A percentile compares a stretch with the other conserved stretches of the same genome.
Conservation (phyloP, 495 filamentous ascomycete genomes). For the Penicillium manginii region DNA sequence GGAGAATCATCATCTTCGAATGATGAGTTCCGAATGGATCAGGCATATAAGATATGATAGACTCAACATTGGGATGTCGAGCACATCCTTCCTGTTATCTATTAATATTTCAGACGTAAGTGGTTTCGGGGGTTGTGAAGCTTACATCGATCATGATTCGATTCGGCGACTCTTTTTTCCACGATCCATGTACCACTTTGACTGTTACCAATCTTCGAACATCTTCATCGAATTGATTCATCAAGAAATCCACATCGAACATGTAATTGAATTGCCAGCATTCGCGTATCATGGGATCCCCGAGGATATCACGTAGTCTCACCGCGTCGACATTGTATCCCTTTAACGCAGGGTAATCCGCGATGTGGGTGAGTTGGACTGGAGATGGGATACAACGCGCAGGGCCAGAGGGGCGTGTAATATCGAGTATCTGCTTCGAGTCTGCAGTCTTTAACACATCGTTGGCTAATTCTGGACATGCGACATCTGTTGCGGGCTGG, state of each 20-base stretch:
- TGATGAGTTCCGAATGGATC: constrained; percentile 89
- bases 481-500: not conserved
- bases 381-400: constrained; percentile 57
- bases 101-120: constrained; percentile 12
- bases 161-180: constrained; percentile 73
- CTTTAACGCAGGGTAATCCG: constrained; percentile 58
- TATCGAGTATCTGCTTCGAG: not conserved
- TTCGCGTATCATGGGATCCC: constrained; percentile 80
- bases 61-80: constrained; percentile 67
- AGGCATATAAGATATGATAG: constrained; percentile 79
- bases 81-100: constrained; percentile 56
- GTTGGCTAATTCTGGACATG: constrained; percentile 9
- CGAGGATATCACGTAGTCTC: constrained; percentile 70
- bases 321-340: constrained; percentile 69
- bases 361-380: constrained; percentile 72
- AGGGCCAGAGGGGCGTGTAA: not conserved
- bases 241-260: constrained; percentile 78
- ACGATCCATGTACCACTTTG: constrained; percentile 84
- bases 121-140: not conserved
- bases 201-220: constrained; percentile 65
- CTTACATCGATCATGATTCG: constrained; percentile 63
- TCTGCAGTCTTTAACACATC: not conserved
- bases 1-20: constrained; percentile 82
- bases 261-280: constrained; percentile 93
- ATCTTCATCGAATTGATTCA: constrained; percentile 72